A percentile compares a stretch with the other conserved stretches of the same genome.
Evolutionary conservation across 2,329 filamentous ascomycete species (phyloP).

Genomic region (Leptographium wingfieldii): DNA sequence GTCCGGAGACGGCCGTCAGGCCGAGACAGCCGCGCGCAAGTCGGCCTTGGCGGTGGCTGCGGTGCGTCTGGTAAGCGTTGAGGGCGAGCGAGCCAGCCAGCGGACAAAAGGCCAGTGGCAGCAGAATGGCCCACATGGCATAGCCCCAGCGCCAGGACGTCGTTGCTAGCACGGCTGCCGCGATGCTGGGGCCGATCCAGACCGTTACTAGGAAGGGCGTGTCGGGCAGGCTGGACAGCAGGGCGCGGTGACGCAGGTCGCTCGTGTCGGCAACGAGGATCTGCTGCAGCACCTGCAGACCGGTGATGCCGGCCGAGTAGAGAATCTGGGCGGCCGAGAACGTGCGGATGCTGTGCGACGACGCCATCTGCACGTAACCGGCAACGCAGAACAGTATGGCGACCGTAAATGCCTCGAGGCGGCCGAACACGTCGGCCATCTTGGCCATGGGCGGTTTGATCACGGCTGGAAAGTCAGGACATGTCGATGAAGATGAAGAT

Average conservation of each 20-base stretch:
- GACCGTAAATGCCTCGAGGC: conserved; percentile 44
- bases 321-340: conserved; percentile 44
- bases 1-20: conserved; percentile 17
- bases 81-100: conserved; percentile 37
- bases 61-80: conserved; percentile 24
- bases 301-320: conserved; percentile 38
- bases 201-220: conserved; percentile 48
- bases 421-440: conserved; percentile 49
- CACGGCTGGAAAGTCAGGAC: conserved; percentile 26
- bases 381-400: conserved; percentile 40
- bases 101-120: conserved; percentile 42
- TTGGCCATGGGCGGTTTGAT: conserved; percentile 50
- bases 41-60: conserved; percentile 18
- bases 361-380: conserved; percentile 45
- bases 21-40: conserved; percentile 26
- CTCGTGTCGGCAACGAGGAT: conserved; percentile 54
- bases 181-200: conserved; percentile 45
- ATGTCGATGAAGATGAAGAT: neutral
- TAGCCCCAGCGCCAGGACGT: conserved; percentile 51
- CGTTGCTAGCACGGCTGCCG: conserved; percentile 29
- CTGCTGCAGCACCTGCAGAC: conserved; percentile 43
- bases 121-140: conserved; percentile 48
- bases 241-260: conserved; percentile 43
- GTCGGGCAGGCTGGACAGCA: conserved; percentile 45
- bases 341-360: conserved; percentile 38